phyloP scores from a whole-genome alignment of 768 basidiomycete genomes.

The Dioszegia crocea region DNA sequence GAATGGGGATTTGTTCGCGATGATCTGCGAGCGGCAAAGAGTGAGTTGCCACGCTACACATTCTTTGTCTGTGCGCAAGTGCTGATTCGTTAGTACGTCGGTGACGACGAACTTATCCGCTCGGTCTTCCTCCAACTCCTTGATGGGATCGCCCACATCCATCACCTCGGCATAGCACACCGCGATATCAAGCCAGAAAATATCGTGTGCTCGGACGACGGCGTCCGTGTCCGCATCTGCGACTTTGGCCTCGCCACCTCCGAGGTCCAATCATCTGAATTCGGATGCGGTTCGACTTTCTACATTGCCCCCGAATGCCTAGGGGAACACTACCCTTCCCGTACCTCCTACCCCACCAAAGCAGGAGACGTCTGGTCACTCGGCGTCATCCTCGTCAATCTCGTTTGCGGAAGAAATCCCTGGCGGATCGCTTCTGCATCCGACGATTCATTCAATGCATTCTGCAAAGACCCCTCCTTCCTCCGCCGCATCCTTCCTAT shows the following conservation, averaged over 20 bases:
- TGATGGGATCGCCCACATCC: conserved; percentile 64
- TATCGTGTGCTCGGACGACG: conserved; percentile 53
- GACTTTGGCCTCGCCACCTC: conserved; percentile 50
- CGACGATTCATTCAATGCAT: conserved; percentile 75
- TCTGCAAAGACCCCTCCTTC: conserved; percentile 63
- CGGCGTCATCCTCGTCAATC: conserved; percentile 72
- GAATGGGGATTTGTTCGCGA: conserved; percentile 46
- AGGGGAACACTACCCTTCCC: conserved; percentile 55
- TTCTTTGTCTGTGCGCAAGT: conserved; percentile 27
- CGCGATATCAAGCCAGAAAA: conserved; percentile 49
- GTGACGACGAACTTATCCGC: conserved; percentile 68
- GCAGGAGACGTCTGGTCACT: conserved; percentile 86
- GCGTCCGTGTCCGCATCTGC: conserved; percentile 38
- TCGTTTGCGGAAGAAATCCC: conserved; percentile 71
- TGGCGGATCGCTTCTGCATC: conserved; percentile 65
- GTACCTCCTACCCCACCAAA: conserved; percentile 62
- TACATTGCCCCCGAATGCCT: conserved; percentile 53
- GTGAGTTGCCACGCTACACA: conserved; percentile 19
- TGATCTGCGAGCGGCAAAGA: conserved; percentile 46
- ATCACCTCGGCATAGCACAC: conserved; percentile 43
- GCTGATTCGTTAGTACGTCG: conserved; percentile 52
- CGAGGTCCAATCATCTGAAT: conserved; percentile 40
- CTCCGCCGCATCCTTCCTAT: conserved; percentile 69
- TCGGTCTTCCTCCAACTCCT: conserved; percentile 86
- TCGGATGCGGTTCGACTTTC: conserved; percentile 50